A percentile compares a stretch with the other conserved stretches of the same genome.
phyloP scores from a whole-genome alignment of 768 basidiomycete species.

The Podaxis carcinomalis region DNA sequence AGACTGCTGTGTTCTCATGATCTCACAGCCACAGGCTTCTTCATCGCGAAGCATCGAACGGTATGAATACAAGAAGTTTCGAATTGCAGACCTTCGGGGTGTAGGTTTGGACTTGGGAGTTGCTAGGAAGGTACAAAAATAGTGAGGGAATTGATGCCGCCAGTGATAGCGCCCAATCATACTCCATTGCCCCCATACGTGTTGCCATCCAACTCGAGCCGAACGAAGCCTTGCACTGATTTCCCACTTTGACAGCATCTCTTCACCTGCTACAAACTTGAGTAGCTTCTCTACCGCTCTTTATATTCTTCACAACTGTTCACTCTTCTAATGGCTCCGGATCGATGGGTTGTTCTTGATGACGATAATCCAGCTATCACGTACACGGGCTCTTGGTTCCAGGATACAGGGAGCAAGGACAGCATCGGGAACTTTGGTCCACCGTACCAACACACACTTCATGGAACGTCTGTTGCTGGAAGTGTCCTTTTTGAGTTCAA shows the following conservation, averaged over 20 bases:
- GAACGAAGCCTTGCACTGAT: too few relatives aligned
- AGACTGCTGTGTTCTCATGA: not conserved
- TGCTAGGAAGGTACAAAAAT: not conserved
- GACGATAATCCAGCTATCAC: constrained; percentile 27
- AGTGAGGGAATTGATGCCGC: not conserved
- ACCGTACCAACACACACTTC: constrained; percentile 24
- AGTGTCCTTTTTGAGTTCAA: constrained; percentile 25
- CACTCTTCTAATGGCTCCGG: not conserved
- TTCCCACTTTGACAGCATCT: not conserved
- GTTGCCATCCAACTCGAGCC: too few relatives aligned
- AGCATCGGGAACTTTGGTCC: constrained; percentile 27
- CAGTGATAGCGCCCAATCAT: too few relatives aligned
- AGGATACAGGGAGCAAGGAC: constrained; percentile 22
- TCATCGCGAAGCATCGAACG: not conserved
- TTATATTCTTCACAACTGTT: not conserved
- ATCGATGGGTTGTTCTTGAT: constrained; percentile 29
- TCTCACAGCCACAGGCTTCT: not conserved
- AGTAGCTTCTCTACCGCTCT: not conserved
- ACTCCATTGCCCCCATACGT: too few relatives aligned
- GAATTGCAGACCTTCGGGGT: not conserved
- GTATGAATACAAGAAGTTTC: not conserved
- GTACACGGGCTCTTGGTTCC: constrained; percentile 28
- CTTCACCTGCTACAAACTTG: not conserved
- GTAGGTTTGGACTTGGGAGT: not conserved
- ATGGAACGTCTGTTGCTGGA: constrained; percentile 24